These are phyloP conservation scores for Claviceps digitariae DNA, from an alignment of 2,329 filamentous ascomycete genomes.

Conservation along the genomic window DNA sequence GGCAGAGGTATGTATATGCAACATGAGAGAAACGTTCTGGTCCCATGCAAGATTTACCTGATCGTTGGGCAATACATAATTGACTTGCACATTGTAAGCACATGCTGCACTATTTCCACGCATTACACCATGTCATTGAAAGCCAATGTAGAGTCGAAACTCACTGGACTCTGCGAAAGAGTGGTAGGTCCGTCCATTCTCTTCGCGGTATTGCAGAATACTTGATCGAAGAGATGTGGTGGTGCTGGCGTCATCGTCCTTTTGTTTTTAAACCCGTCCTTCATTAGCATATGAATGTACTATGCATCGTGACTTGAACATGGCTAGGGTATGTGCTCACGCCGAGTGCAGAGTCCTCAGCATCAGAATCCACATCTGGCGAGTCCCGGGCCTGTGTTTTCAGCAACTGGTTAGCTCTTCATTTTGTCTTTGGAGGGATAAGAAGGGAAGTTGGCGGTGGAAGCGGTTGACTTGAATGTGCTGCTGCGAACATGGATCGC, in stretches of 20 bases:
- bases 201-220: constrained; percentile 21
- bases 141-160: not conserved
- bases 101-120: not conserved
- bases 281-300: too few species aligned
- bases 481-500: too few species aligned
- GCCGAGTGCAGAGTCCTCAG: too few species aligned
- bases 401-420: too few species aligned
- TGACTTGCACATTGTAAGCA: constrained; percentile 6
- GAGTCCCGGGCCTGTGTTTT: too few species aligned
- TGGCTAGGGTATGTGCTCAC: too few species aligned
- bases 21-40: not conserved
- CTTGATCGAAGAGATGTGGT: constrained; percentile 21
- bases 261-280: not conserved
- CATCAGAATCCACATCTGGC: too few species aligned
- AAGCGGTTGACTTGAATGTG: too few species aligned
- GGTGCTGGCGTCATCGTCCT: constrained; percentile 1
- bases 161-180: constrained; percentile 18
- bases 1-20: too few species aligned
- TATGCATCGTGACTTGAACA: too few species aligned
- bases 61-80: constrained; percentile 19
- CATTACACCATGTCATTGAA: not conserved
- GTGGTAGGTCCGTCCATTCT: constrained; percentile 26
- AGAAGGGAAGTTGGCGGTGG: too few species aligned
- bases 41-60: constrained; percentile 9
- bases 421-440: too few species aligned